Percentiles rank a stretch among this genome's conserved stretches.
Conservation (phyloP, 2,329 filamentous ascomycete species). For the Coniochaeta hoffmannii region DNA sequence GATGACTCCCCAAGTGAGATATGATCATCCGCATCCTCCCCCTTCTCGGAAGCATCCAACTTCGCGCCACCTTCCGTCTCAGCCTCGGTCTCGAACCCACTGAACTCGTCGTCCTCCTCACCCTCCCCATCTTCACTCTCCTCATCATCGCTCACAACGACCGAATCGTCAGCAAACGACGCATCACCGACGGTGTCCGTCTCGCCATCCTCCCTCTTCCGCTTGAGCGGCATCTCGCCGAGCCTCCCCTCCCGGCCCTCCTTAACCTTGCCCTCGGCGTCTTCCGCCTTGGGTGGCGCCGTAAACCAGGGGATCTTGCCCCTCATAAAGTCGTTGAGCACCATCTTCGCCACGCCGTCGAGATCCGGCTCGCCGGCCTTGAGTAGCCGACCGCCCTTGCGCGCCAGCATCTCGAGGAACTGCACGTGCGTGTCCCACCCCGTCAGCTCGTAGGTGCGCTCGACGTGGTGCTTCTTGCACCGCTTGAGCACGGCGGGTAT, state of each 20-base stretch:
- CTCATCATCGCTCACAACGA: conserved; percentile 18
- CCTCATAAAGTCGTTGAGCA: conserved; percentile 90
- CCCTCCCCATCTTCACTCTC: conserved; percentile 22
- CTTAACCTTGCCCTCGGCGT: conserved; percentile 36
- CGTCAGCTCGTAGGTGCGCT: conserved; percentile 85
- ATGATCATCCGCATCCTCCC: not conserved
- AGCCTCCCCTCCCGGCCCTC: conserved; percentile 69
- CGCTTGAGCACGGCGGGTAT: conserved; percentile 73
- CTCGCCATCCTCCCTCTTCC: conserved; percentile 52
- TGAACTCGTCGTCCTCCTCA: conserved; percentile 28
- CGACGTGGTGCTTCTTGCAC: conserved; percentile 81
- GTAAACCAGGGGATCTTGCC: conserved; percentile 97
- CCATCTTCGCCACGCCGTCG: conserved; percentile 93
- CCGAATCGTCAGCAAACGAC: conserved; percentile 12
- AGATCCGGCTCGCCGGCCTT: conserved; percentile 93
- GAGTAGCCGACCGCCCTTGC: conserved; percentile 78
- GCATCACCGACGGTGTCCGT: conserved; percentile 35
- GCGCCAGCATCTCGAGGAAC: conserved; percentile 79
- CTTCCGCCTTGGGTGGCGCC: conserved; percentile 57
- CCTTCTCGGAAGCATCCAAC: not conserved
- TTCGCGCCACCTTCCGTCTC: conserved; percentile 17
- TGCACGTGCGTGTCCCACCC: conserved; percentile 70
- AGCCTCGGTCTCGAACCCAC: conserved; percentile 39
- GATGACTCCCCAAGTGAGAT: conserved; percentile 5
- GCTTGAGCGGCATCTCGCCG: conserved; percentile 82